Evolutionary conservation across 495 filamentous ascomycete genomes (phyloP).

Genomic region (Podospora bellae-mahoneyi): DNA sequence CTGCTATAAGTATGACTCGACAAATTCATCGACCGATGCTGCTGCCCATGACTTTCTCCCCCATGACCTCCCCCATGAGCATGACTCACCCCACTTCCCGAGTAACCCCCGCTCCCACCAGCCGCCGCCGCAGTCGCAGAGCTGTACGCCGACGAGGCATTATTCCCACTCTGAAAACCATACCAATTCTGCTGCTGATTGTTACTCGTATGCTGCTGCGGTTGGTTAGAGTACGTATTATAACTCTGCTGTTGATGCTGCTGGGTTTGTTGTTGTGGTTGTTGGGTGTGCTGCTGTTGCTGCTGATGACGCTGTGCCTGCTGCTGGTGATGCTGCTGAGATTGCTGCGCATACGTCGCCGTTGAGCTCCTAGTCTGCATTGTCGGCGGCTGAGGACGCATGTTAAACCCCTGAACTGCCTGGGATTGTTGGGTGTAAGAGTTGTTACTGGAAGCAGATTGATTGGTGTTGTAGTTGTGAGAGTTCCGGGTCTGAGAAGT

Average conservation of each 20-base stretch:
- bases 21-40: constrained; percentile 33
- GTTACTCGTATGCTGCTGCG: constrained; percentile 19
- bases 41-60: constrained; percentile 8
- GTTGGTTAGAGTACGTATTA: constrained; percentile 14
- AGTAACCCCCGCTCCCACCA: constrained; percentile 19
- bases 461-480: constrained; percentile 23
- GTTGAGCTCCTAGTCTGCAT: constrained; percentile 23
- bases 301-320: constrained; percentile 20
- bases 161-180: constrained; percentile 17
- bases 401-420: constrained; percentile 26
- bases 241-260: constrained; percentile 18
- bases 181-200: constrained; percentile 24
- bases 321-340: constrained; percentile 25
- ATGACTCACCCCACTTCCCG: constrained; percentile 8
- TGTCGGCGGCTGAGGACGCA: constrained; percentile 24
- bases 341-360: constrained; percentile 24
- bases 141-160: constrained; percentile 20
- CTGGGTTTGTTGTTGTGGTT: constrained; percentile 4
- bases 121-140: constrained; percentile 14
- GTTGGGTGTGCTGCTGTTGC: constrained; percentile 14
- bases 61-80: constrained; percentile 6
- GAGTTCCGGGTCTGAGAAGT: constrained; percentile 22
- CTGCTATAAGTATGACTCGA: constrained; percentile 33
- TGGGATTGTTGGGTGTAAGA: constrained; percentile 25
- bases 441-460: constrained; percentile 11